Conservation (phyloP, 1,284 basidiomycete genomes). For the Pulveroboletus sp. region DNA sequence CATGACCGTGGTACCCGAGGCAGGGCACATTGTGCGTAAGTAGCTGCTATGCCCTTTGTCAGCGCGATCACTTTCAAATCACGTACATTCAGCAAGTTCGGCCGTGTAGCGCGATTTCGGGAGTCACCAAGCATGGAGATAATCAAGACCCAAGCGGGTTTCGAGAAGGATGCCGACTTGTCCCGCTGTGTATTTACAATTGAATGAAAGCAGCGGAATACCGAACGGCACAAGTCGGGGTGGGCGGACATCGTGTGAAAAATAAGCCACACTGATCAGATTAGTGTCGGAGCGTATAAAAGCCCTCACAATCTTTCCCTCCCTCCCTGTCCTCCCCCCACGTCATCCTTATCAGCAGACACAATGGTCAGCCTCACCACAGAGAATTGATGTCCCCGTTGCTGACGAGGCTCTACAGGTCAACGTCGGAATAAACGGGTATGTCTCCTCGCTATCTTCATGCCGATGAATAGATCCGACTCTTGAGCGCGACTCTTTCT, state of each 20-base stretch:
- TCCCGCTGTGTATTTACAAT: not conserved
- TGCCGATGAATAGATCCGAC: conserved; percentile 18
- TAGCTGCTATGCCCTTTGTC: no score
- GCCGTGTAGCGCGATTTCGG: no score
- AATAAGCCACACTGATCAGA: conserved; percentile 21
- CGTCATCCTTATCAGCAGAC: conserved; percentile 4
- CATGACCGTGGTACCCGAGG: no score
- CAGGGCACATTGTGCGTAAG: no score
- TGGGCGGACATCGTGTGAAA: conserved; percentile 26
- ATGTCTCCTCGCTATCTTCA: conserved; percentile 26
- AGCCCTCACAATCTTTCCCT: not conserved
- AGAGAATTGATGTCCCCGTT: not conserved
- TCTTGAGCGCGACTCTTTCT: not conserved
- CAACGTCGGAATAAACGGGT: conserved; percentile 96
- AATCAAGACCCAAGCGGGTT: no score
- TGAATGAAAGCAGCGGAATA: not conserved
- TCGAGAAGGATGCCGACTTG: no score
- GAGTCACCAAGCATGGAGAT: no score
- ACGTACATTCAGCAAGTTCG: no score
- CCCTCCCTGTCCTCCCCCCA: conserved; percentile 2
- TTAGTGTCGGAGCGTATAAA: conserved; percentile 32
- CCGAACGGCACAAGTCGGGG: conserved; percentile 17
- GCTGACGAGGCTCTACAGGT: conserved; percentile 42
- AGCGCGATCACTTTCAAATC: no score
- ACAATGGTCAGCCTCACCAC: conserved; percentile 27